phyloP scores from a whole-genome alignment of 2,329 filamentous ascomycete species.

The Nemania abortiva region DNA sequence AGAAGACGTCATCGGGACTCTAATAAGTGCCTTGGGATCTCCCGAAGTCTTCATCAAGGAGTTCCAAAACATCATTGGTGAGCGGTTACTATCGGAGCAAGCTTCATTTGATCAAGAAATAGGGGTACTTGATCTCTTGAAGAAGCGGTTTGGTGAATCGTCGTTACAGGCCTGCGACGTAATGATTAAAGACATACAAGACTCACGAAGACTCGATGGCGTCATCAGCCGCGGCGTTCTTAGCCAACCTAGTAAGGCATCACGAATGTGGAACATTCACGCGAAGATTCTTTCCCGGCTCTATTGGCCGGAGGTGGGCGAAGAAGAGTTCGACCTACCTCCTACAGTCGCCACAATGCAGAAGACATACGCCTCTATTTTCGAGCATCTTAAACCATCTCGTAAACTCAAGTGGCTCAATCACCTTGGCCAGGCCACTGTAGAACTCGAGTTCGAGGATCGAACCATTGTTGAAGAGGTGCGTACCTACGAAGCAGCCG shows the following conservation, averaged over 20 bases:
- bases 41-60: conserved; percentile 95
- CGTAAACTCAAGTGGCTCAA: conserved; percentile 92
- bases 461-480: conserved; percentile 79
- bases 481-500: conserved; percentile 85
- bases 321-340: conserved; percentile 76
- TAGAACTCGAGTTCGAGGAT: conserved; percentile 87
- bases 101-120: conserved; percentile 81
- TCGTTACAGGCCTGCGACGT: conserved; percentile 94
- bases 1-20: conserved; percentile 90
- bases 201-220: conserved; percentile 80
- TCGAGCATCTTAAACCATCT: conserved; percentile 82
- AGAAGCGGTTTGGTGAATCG: conserved; percentile 86
- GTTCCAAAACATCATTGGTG: conserved; percentile 88
- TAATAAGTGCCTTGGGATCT: conserved; percentile 88
- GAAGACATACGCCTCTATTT: conserved; percentile 77
- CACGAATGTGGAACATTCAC: conserved; percentile 65
- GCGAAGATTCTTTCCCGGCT: conserved; percentile 90
- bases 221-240: conserved; percentile 66
- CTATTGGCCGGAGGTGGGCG: conserved; percentile 89
- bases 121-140: conserved; percentile 86
- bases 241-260: conserved; percentile 44
- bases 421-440: conserved; percentile 80
- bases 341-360: conserved; percentile 70
- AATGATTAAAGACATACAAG: conserved; percentile 93
- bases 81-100: conserved; percentile 77